Evolutionary conservation across 2,329 filamentous ascomycete species (phyloP).

Genomic region (Onygenales sp.): DNA sequence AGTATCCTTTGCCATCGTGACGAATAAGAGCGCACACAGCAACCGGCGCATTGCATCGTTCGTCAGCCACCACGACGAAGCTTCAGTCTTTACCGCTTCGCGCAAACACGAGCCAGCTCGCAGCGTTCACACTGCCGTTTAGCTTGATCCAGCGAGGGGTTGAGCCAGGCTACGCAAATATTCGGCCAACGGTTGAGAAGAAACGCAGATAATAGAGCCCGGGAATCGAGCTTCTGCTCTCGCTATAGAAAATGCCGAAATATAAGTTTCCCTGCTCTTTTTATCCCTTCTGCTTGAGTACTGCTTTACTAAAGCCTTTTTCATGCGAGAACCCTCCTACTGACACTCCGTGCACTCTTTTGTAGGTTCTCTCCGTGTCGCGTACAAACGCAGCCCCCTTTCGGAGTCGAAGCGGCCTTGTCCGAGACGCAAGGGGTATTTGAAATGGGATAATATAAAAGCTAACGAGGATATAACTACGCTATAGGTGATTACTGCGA

Average conservation of each 20-base stretch:
- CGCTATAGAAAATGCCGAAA: slow-evolving; percentile 62
- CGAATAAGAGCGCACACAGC: too few relatives aligned
- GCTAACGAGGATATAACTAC: slow-evolving; percentile 1
- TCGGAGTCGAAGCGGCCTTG: slow-evolving; percentile 10
- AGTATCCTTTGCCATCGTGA: too few relatives aligned
- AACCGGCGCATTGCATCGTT: too few relatives aligned
- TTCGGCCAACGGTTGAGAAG: background rate
- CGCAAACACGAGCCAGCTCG: too few relatives aligned
- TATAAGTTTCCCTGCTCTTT: slow-evolving; percentile 50
- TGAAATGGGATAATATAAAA: background rate
- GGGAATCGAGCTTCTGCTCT: background rate
- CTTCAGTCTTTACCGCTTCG: too few relatives aligned
- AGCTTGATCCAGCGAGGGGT: too few relatives aligned
- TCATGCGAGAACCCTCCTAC: slow-evolving; percentile 10
- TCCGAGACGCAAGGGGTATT: slow-evolving; percentile 5
- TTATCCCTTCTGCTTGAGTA: background rate
- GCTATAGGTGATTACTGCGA: slow-evolving; percentile 83
- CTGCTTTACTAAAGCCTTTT: background rate
- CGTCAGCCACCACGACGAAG: too few relatives aligned
- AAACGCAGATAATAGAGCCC: background rate
- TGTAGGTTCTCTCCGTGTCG: slow-evolving; percentile 40
- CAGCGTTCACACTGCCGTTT: too few relatives aligned
- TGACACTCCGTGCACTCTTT: slow-evolving; percentile 53
- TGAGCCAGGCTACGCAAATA: background rate
- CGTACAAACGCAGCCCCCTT: slow-evolving; percentile 2